phyloP scores from a whole-genome alignment of 352 stramenopile species.

The Phytopythium chamaehyphon region DNA sequence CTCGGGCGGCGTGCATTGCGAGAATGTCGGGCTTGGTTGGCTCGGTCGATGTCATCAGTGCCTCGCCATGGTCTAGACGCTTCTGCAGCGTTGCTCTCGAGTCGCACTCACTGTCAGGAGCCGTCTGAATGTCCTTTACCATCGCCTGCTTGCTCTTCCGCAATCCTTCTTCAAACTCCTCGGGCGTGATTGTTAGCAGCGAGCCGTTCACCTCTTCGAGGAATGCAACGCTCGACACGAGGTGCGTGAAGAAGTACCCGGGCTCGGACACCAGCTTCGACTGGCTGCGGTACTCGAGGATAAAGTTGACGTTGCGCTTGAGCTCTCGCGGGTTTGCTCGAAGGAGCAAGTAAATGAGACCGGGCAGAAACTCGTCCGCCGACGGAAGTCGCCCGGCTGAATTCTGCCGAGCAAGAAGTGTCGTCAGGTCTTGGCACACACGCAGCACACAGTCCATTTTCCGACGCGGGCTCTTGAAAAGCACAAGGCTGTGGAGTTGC shows the following conservation, averaged over 20 bases:
- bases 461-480: constrained; percentile 65
- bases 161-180: constrained; percentile 72
- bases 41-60: constrained; percentile 4
- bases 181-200: constrained; percentile 59
- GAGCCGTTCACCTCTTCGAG: constrained; percentile 72
- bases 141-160: constrained; percentile 26
- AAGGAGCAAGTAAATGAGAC: constrained; percentile 89
- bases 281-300: constrained; percentile 77
- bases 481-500: constrained; percentile 39
- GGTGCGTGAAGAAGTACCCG: constrained; percentile 92
- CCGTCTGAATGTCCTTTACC: constrained; percentile 19
- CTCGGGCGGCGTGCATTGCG: constrained; percentile 33
- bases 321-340: constrained; percentile 77
- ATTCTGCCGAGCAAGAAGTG: constrained; percentile 46
- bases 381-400: constrained; percentile 57
- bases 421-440: constrained; percentile 71
- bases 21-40: constrained; percentile 28
- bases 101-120: neutral
- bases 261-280: constrained; percentile 81
- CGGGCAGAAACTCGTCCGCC: constrained; percentile 90
- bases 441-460: constrained; percentile 82
- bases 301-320: constrained; percentile 85
- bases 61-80: constrained; percentile 5
- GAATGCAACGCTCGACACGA: constrained; percentile 81
- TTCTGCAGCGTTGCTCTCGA: constrained; percentile 7